Percentiles rank a stretch among this genome's conserved stretches.
phyloP scores from a whole-genome alignment of 306 rosid species.

The Corylus heterophylla region DNA sequence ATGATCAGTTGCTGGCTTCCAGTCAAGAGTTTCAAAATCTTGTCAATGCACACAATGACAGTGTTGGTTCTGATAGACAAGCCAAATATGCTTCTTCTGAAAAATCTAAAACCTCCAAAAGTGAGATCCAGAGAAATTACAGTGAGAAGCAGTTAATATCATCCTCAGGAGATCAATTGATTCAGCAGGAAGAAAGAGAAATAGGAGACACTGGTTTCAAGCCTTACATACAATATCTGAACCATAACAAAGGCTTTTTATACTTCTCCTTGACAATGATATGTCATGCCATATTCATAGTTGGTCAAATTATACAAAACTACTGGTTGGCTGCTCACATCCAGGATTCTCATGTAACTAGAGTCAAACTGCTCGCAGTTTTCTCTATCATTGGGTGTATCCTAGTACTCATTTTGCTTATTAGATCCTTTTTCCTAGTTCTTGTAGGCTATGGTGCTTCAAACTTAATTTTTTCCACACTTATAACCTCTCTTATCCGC shows the following conservation, averaged over 20 bases:
- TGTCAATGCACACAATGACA: slow-evolving; percentile 53
- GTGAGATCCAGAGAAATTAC: slow-evolving; percentile 23
- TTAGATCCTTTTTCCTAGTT: slow-evolving; percentile 27
- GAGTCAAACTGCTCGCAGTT: slow-evolving; percentile 27
- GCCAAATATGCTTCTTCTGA: slow-evolving; percentile 4
- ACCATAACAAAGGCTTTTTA: slow-evolving; percentile 45
- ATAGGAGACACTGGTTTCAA: slow-evolving; percentile 50
- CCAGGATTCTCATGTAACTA: slow-evolving; percentile 28
- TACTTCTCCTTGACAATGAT: slow-evolving; percentile 30
- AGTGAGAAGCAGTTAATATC: slow-evolving; percentile 11
- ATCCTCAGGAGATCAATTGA: slow-evolving; percentile 40
- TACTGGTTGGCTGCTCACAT: slow-evolving; percentile 58
- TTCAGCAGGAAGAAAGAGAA: slow-evolving; percentile 57
- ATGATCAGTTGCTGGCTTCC: slow-evolving; percentile 37
- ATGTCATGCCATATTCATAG: slow-evolving; percentile 30
- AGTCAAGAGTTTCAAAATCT: slow-evolving; percentile 53
- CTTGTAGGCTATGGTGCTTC: slow-evolving; percentile 44
- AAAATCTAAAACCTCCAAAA: not conserved
- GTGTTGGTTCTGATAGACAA: slow-evolving; percentile 32
- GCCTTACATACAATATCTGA: slow-evolving; percentile 59
- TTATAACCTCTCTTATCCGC: slow-evolving; percentile 53
- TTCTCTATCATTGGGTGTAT: slow-evolving; percentile 35
- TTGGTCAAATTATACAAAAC: slow-evolving; percentile 43
- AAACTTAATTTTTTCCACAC: slow-evolving; percentile 29
- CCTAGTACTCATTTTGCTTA: slow-evolving; percentile 26